A percentile compares a stretch with the other conserved stretches of the same genome.
Evolutionary conservation across 192 early-diverging fungal genomes (phyloP).

Genomic region (Funneliformis mosseae): DNA sequence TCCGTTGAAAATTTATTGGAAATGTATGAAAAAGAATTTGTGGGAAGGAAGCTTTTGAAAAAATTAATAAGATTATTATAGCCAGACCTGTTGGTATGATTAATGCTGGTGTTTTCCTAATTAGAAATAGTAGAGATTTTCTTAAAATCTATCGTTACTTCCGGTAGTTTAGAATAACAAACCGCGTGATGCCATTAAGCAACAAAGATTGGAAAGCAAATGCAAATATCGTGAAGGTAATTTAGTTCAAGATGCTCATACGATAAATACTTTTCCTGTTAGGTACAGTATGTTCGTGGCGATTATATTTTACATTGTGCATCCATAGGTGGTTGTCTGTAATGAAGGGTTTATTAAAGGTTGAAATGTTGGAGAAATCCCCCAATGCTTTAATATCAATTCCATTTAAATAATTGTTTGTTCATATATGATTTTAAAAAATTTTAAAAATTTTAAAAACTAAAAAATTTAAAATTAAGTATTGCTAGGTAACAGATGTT

Average conservation of each 20-base stretch:
- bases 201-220: constrained; percentile 37
- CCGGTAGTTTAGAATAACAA: constrained; percentile 50
- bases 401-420: not conserved
- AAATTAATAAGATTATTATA: constrained; percentile 54
- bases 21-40: constrained; percentile 35
- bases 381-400: not conserved
- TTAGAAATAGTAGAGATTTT: constrained; percentile 56
- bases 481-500: too few relatives aligned
- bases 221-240: constrained; percentile 31
- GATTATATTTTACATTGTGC: constrained; percentile 61
- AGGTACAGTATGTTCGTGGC: constrained; percentile 40
- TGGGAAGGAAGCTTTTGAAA: constrained; percentile 36
- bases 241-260: constrained; percentile 48
- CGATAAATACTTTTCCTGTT: constrained; percentile 58
- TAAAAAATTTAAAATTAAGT: too few relatives aligned
- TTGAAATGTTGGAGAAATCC: not conserved
- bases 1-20: constrained; percentile 46
- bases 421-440: too few relatives aligned
- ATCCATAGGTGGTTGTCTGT: constrained; percentile 36
- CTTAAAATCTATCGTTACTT: constrained; percentile 43
- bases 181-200: constrained; percentile 55
- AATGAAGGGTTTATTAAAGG: not conserved
- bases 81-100: constrained; percentile 51
- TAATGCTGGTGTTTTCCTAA: constrained; percentile 61
- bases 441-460: too few relatives aligned